A percentile compares a stretch with the other conserved stretches of the same genome.
phyloP scores from a whole-genome alignment of 1,284 basidiomycete species.

The Boletus smithii region DNA sequence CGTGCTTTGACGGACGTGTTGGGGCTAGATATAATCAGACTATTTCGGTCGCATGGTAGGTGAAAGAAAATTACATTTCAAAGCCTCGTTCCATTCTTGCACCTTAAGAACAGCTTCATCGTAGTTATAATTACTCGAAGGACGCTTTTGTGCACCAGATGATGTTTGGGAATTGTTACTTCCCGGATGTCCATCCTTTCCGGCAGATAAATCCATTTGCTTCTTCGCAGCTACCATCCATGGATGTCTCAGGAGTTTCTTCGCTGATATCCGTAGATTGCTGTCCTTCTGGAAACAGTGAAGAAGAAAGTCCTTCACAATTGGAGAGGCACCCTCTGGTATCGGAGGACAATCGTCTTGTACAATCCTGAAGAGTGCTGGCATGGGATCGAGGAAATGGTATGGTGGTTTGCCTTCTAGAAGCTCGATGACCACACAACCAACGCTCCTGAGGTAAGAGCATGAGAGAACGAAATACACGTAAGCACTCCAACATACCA shows the following conservation, averaged over 20 bases:
- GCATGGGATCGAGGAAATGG: conserved; percentile 95
- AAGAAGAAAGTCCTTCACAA: conserved; percentile 94
- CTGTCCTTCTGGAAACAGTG: conserved; percentile 99
- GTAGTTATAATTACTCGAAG: conserved; percentile 77
- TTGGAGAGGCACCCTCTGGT: conserved; percentile 89
- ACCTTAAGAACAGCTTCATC: conserved; percentile 94
- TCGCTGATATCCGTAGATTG: conserved; percentile 90
- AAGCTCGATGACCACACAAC: conserved; percentile 95
- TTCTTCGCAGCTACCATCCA: conserved; percentile 91
- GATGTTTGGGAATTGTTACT: conserved; percentile 22
- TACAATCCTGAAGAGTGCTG: conserved; percentile 95
- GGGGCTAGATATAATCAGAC: conserved; percentile 45
- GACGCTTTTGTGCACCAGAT: conserved; percentile 46
- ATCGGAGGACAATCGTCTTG: conserved; percentile 96
- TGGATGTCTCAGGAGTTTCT: conserved; percentile 88
- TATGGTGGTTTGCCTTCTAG: conserved; percentile 96
- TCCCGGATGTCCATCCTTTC: conserved; percentile 36
- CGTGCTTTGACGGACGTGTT: conserved; percentile 61
- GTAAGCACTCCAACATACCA: conserved; percentile 54
- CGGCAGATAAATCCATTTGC: conserved; percentile 55
- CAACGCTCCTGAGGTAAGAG: conserved; percentile 67
- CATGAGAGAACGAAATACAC: conserved; percentile 10
- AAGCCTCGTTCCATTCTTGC: conserved; percentile 97
- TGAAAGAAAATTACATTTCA: conserved; percentile 62
- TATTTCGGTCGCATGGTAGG: conserved; percentile 10